phyloP scores from a whole-genome alignment of 148 eudicot genomes.

The Vaccinium darrowii region DNA sequence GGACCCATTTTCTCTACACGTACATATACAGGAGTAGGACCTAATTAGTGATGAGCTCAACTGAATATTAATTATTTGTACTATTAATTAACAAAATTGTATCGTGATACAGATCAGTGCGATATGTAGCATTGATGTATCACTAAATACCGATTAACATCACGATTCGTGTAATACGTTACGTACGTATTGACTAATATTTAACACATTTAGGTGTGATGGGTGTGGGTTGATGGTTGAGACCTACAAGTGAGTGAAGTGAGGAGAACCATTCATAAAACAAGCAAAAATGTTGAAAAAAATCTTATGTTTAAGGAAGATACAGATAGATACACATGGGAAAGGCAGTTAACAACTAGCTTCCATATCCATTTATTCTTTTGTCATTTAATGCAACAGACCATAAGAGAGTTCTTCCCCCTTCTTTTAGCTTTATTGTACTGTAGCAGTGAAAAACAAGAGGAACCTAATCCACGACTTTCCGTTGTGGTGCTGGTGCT shows the following conservation, averaged over 20 bases:
- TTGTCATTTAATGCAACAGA: conserved; percentile 46
- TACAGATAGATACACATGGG: conserved; percentile 15
- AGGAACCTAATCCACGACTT: conserved; percentile 42
- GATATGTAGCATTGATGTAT: neutral
- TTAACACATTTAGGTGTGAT: conserved; percentile 22
- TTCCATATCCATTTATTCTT: conserved; percentile 35
- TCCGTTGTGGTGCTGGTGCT: conserved; percentile 36
- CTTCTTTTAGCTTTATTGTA: neutral
- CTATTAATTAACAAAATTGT: neutral
- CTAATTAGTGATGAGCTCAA: neutral
- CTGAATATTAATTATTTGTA: neutral
- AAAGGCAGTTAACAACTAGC: conserved; percentile 33
- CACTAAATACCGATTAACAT: neutral
- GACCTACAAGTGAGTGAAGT: conserved; percentile 20
- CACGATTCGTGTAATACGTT: conserved; percentile 24
- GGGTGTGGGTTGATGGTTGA: conserved; percentile 7
- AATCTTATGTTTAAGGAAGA: neutral
- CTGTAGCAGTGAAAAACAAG: neutral
- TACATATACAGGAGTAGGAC: neutral
- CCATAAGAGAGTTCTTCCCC: conserved; percentile 14
- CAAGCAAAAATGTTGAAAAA: neutral
- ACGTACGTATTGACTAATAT: conserved; percentile 8
- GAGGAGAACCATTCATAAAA: conserved; percentile 23
- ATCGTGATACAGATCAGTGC: neutral
- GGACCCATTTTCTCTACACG: neutral